Evolutionary conservation across 1,284 basidiomycete genomes (phyloP), one percentile per base, ranked within the genome.

Genomic region (Ustilago hordei): DNA sequence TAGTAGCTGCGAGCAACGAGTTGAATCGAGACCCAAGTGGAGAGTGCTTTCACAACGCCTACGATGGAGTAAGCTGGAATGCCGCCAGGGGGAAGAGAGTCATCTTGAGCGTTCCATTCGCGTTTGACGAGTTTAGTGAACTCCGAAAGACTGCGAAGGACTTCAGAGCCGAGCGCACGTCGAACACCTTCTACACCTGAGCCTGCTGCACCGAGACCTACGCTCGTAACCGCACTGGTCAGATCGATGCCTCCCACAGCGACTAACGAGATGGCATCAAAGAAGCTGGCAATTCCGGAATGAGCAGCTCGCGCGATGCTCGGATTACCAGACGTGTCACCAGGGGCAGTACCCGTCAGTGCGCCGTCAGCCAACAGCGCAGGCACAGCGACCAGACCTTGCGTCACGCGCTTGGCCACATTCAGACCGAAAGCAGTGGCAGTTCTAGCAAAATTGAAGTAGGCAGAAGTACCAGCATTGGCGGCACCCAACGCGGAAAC

Each of bases 171-270:
- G 13, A 84, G 54, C 5, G 79, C 70, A 2, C 80, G 19, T 41
- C 70, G 48, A n/a, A 81, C 52, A 4, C 78, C 80, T 34, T 83
- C 81, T 4, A 83, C 64, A 12, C 81, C 81, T 2, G 64, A 75
- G 2, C 71, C 65, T 7, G 79, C 80, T 9, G 82, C 82, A 31
- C 79, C 78, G 23, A 84, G 71, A 32, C 80, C 61, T 1, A 77
- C 79, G 36, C 73, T 75, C 8, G 81, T 81, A 17, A 84, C 63
- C 7, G 79, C 80, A n/a, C 71, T 72, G 32, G 79, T 80, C 36
- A 83, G 35, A 31, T 83, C 79, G 60, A 83, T 81, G 11, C 79
- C 79, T 13, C 82, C 82, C 1, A 81, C 65, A 28, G 82, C 82
- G 19, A 83, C 68, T 1, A 75, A 63, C 8, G 64, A 75, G 50